Evolutionary conservation across 73 alveolate genomes (phyloP).

Genomic region (Paramecium pentaurelia): DNA sequence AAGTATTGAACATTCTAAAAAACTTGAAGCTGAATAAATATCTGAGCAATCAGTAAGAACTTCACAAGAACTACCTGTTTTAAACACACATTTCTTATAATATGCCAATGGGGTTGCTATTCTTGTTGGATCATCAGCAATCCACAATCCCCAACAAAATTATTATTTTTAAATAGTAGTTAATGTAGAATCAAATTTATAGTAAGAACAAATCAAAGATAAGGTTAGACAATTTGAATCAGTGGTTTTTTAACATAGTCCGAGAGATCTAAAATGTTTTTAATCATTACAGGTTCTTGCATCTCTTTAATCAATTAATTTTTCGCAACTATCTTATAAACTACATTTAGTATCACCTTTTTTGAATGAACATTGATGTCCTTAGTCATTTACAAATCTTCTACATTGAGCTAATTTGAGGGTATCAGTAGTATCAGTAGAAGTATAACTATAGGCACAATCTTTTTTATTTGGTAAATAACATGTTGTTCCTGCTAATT

Average conservation of each 20-base stretch:
- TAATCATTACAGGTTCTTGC: neutral
- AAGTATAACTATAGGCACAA: too few species aligned
- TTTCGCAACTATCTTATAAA: neutral
- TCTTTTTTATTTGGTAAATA: too few species aligned
- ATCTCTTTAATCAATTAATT: neutral
- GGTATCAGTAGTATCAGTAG: neutral
- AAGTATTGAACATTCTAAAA: neutral
- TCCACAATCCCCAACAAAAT: neutral
- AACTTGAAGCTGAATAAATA: neutral
- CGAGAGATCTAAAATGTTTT: neutral
- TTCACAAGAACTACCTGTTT: neutral
- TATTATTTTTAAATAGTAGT: neutral
- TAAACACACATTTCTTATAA: neutral
- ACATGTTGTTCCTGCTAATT: neutral
- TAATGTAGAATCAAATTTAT: neutral
- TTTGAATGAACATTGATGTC: neutral
- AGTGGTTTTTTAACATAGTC: neutral
- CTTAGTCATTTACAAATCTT: neutral
- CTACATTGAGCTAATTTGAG: neutral
- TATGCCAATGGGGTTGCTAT: neutral
- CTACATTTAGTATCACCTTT: neutral
- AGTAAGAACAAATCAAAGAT: neutral
- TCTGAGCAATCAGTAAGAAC: neutral
- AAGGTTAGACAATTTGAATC: neutral
- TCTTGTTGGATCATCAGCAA: neutral